phyloP scores from a whole-genome alignment of 2,329 filamentous ascomycete species.

The Lasiodiplodia gonubiensis region DNA sequence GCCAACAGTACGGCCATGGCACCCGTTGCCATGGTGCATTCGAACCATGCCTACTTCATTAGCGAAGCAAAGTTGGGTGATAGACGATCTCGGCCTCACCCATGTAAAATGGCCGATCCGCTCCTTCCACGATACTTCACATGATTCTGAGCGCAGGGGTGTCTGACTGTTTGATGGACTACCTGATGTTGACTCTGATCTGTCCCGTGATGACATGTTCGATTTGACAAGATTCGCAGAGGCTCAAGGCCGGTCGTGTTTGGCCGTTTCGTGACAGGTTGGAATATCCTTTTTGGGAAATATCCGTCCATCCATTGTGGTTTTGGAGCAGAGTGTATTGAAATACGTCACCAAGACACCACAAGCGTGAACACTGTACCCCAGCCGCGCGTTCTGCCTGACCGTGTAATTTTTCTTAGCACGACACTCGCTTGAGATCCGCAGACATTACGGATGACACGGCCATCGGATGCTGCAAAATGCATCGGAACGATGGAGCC shows the following conservation, averaged over 20 bases:
- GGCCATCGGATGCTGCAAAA: not conserved
- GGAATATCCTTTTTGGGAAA: not conserved
- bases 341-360: not conserved
- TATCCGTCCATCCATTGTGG: not conserved
- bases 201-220: not conserved
- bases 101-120: constrained; percentile 43
- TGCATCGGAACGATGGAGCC: not conserved
- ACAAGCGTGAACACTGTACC: not conserved
- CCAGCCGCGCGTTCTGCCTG: not conserved
- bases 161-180: not conserved
- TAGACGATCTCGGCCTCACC: constrained; percentile 29
- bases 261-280: not conserved
- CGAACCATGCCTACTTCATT: constrained; percentile 67
- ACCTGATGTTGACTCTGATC: not conserved
- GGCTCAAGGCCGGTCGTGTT: not conserved
- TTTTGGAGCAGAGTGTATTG: not conserved
- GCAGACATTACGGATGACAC: too few relatives aligned
- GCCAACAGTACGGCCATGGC: constrained; percentile 70
- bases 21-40: constrained; percentile 75
- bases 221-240: not conserved
- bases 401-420: not conserved
- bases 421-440: not conserved
- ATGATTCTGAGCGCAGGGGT: not conserved
- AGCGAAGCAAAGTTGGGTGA: not conserved
- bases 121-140: constrained; percentile 11